Conservation (phyloP, 495 filamentous ascomycete species). For the Aspergillus asperescens region DNA sequence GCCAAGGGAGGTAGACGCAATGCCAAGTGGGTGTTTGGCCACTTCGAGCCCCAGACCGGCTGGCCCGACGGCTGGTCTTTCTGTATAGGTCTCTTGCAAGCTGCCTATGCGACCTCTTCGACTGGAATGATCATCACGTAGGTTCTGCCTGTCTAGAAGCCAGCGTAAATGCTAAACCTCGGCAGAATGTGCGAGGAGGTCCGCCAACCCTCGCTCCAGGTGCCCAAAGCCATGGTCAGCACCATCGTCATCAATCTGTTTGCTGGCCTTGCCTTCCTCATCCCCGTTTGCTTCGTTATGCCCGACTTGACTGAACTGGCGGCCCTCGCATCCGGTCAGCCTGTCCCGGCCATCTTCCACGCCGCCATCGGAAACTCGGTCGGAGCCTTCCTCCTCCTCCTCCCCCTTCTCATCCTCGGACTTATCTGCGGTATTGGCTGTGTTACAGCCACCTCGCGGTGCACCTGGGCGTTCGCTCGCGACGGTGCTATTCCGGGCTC, state of each 20-base stretch:
- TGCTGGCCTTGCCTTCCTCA: constrained; percentile 64
- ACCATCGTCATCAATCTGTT: constrained; percentile 65
- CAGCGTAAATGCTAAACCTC: not conserved
- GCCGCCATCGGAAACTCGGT: constrained; percentile 47
- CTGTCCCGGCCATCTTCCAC: constrained; percentile 54
- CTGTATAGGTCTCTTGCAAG: constrained; percentile 57
- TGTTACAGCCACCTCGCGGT: constrained; percentile 54
- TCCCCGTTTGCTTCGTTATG: constrained; percentile 62
- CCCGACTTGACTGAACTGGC: constrained; percentile 47
- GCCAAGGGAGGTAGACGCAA: constrained; percentile 50
- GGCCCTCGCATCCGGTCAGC: constrained; percentile 48
- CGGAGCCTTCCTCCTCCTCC: constrained; percentile 52
- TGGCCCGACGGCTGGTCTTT: constrained; percentile 58
- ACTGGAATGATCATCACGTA: constrained; percentile 51
- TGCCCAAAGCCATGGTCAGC: constrained; percentile 65
- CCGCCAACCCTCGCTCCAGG: constrained; percentile 59
- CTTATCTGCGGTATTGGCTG: constrained; percentile 50
- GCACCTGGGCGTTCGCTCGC: constrained; percentile 58
- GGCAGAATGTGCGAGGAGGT: constrained; percentile 59
- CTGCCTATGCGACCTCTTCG: constrained; percentile 55
- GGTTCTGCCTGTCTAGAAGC: not conserved
- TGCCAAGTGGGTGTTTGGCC: constrained; percentile 43
- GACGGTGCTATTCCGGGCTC: constrained; percentile 51
- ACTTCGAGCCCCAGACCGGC: constrained; percentile 11
- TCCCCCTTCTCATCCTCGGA: constrained; percentile 51